phyloP scores from a whole-genome alignment of 331 rosid species.

The Malus hybrid region DNA sequence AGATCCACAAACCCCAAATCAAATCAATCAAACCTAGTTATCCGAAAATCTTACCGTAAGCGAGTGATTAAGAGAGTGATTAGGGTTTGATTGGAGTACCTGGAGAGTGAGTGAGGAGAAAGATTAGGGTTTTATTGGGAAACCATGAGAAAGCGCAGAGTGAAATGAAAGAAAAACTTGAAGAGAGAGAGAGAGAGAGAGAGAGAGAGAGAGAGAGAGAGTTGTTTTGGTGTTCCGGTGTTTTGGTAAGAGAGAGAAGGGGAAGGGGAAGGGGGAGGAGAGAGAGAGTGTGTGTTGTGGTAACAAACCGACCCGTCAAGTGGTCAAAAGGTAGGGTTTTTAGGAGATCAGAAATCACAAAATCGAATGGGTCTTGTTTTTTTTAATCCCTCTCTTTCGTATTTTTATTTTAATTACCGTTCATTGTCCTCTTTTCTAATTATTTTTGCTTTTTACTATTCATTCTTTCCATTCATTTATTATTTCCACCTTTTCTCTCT shows the following conservation, averaged over 20 bases:
- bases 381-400: not conserved
- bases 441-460: too few relatives aligned
- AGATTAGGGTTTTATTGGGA: conserved; percentile 58
- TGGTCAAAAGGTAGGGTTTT: conserved; percentile 64
- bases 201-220: not conserved
- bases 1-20: conserved; percentile 7
- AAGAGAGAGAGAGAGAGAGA: not conserved
- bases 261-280: not conserved
- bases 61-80: not conserved
- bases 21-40: not conserved
- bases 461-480: not conserved
- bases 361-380: conserved; percentile 29
- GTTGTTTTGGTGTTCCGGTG: not conserved
- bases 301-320: conserved; percentile 37
- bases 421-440: too few relatives aligned
- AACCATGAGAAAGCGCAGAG: conserved; percentile 35
- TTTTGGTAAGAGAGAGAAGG: conserved; percentile 12
- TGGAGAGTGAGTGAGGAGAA: conserved; percentile 21
- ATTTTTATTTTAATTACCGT: not conserved
- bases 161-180: not conserved
- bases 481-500: not conserved
- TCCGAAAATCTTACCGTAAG: not conserved
- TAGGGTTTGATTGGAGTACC: conserved; percentile 23
- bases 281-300: not conserved
- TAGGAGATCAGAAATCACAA: conserved; percentile 40